Percentiles rank a stretch among this genome's conserved stretches.
Evolutionary conservation across 371 early-diverging fungal genomes (phyloP).

Genomic region (Syncephalis fuscata): DNA sequence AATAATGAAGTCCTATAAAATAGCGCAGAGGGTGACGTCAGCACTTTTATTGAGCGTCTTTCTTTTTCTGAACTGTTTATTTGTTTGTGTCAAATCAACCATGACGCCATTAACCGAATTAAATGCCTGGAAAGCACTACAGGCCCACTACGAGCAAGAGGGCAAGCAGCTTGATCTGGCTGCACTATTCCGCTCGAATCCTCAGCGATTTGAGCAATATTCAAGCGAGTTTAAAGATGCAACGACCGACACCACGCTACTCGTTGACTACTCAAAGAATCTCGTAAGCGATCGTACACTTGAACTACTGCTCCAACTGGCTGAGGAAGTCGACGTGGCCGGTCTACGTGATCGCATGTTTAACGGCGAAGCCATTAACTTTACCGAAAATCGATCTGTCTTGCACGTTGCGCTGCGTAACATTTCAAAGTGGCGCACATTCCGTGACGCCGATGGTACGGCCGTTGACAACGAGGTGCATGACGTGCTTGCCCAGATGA

Average conservation of each 20-base stretch:
- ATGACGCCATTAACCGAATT: slow-evolving; percentile 64
- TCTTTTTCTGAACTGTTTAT: too few species aligned
- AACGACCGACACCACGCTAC: slow-evolving; percentile 42
- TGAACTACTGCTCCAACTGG: slow-evolving; percentile 57
- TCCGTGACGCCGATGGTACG: slow-evolving; percentile 66
- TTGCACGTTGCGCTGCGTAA: slow-evolving; percentile 94
- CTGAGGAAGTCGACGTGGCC: slow-evolving; percentile 71
- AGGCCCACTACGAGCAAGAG: slow-evolving; percentile 59
- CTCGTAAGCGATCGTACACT: slow-evolving; percentile 66
- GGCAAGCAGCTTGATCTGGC: slow-evolving; percentile 60
- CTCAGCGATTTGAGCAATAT: slow-evolving; percentile 58
- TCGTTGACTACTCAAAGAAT: slow-evolving; percentile 93
- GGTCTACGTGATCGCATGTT: slow-evolving; percentile 86
- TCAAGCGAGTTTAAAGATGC: slow-evolving; percentile 53
- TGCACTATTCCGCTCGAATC: slow-evolving; percentile 57
- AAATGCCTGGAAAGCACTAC: slow-evolving; percentile 65
- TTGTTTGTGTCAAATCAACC: too few species aligned
- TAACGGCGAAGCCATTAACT: slow-evolving; percentile 90
- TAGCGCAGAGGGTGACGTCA: too few species aligned
- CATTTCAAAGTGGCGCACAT: slow-evolving; percentile 35
- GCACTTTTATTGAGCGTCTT: too few species aligned
- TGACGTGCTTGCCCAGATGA: slow-evolving; percentile 88
- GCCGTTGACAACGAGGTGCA: slow-evolving; percentile 91
- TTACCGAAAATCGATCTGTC: slow-evolving; percentile 95
- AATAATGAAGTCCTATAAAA: too few species aligned